These are phyloP conservation scores for Phytophthora crassamura DNA, from an alignment of 352 stramenopile genomes.

Conservation along the genomic window DNA sequence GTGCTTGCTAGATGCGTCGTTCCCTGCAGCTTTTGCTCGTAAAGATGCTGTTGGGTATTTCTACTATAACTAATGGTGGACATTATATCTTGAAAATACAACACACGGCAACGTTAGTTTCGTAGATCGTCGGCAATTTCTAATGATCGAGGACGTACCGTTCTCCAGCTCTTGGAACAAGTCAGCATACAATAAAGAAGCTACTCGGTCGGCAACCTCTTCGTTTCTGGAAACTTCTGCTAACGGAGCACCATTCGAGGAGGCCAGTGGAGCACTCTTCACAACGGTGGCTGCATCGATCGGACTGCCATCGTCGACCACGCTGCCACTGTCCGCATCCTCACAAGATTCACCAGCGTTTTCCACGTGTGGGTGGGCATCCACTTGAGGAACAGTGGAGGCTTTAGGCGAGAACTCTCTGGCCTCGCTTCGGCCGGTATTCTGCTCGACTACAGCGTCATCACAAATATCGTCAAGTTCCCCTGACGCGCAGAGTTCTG, in stretches of 20 bases:
- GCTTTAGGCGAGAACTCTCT: neutral
- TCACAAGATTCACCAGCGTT: neutral
- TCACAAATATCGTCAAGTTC: neutral
- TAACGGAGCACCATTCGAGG: neutral
- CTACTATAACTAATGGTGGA: neutral
- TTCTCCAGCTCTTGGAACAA: conserved; percentile 24
- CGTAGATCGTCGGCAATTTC: neutral
- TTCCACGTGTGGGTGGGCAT: neutral
- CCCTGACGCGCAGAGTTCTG: neutral
- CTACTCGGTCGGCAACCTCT: conserved; percentile 19
- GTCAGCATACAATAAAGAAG: conserved; percentile 28
- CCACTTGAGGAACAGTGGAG: neutral
- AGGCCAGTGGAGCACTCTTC: neutral
- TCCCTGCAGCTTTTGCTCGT: neutral
- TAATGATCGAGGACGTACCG: conserved; percentile 17
- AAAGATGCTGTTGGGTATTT: conserved; percentile 4
- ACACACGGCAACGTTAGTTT: conserved; percentile 11
- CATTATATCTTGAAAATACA: conserved; percentile 26
- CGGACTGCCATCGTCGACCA: neutral
- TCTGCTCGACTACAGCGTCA: too few relatives aligned
- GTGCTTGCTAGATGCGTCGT: neutral
- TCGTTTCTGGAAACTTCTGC: neutral
- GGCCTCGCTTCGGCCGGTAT: too few relatives aligned
- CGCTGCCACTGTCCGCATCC: neutral
- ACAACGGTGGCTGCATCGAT: neutral